These are phyloP conservation scores for Mycogone perniciosa DNA, from an alignment of 2,329 filamentous ascomycete species.

Conservation along the genomic window DNA sequence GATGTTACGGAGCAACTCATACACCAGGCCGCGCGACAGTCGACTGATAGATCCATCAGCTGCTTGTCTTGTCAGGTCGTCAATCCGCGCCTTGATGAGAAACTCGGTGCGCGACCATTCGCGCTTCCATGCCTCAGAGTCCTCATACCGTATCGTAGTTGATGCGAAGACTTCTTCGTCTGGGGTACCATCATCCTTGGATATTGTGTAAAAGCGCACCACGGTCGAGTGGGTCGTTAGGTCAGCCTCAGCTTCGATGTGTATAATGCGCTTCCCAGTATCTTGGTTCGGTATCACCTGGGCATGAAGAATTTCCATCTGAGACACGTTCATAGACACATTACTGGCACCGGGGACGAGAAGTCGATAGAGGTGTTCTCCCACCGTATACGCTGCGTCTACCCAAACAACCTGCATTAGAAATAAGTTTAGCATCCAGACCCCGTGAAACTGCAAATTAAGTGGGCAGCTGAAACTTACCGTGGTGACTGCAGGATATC, in stretches of 20 bases:
- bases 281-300: not conserved
- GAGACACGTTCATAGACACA: not conserved
- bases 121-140: not conserved
- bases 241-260: not conserved
- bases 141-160: not conserved
- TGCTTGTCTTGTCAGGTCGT: conserved; percentile 37
- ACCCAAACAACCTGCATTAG: not conserved
- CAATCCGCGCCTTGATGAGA: conserved; percentile 57
- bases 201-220: not conserved
- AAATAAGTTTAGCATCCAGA: not conserved
- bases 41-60: conserved; percentile 9
- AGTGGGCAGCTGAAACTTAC: not conserved
- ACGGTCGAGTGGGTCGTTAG: not conserved
- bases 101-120: conserved; percentile 41
- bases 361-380: not conserved
- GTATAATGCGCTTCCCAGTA: not conserved
- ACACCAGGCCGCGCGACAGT: conserved; percentile 29
- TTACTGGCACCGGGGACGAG: not conserved
- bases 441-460: not conserved
- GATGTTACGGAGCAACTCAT: conserved; percentile 56
- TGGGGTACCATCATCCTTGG: not conserved
- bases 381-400: not conserved
- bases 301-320: not conserved
- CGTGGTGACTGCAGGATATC: not conserved
- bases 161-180: not conserved